Evolutionary conservation across 1,139 yeast species (phyloP).

Genomic region (Yamadazyma atlantica): DNA sequence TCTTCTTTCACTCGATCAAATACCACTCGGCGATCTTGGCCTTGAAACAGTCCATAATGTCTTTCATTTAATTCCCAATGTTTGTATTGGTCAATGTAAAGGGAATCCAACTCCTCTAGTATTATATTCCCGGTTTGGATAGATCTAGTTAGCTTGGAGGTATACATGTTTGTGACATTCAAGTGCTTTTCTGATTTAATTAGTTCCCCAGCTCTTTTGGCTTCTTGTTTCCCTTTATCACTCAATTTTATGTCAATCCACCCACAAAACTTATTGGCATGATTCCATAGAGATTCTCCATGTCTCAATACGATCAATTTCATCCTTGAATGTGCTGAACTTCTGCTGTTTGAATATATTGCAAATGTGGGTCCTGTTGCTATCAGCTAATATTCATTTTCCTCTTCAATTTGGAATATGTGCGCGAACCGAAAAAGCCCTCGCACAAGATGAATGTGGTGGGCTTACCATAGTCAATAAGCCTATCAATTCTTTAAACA

Average conservation of each 20-base stretch:
- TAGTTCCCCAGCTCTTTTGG: constrained; percentile 56
- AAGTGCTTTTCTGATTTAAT: constrained; percentile 28
- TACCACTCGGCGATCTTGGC: constrained; percentile 58
- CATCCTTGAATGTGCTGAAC: constrained; percentile 4
- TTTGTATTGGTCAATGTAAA: constrained; percentile 50
- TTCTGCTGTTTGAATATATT: background rate
- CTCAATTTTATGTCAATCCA: constrained; percentile 78
- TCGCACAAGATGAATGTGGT: too few species aligned
- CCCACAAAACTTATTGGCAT: constrained; percentile 71
- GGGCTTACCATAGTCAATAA: too few species aligned
- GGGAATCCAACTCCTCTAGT: constrained; percentile 41
- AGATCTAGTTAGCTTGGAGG: constrained; percentile 65
- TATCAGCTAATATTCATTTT: background rate
- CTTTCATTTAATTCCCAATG: constrained; percentile 78
- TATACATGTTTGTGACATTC: constrained; percentile 47
- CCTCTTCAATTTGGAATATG: background rate
- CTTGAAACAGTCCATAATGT: constrained; percentile 78
- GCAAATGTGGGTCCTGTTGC: background rate
- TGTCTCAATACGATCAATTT: constrained; percentile 62
- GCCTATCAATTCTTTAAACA: too few species aligned
- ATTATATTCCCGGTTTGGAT: constrained; percentile 66
- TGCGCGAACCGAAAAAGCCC: too few species aligned
- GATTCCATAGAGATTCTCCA: constrained; percentile 76
- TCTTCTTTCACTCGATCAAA: constrained; percentile 54
- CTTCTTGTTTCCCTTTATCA: constrained; percentile 61